A percentile compares a stretch with the other conserved stretches of the same genome.
These are phyloP conservation scores for Metschnikowia kunwiensis DNA, from an alignment of 805 yeast species.

Conservation along the genomic window DNA sequence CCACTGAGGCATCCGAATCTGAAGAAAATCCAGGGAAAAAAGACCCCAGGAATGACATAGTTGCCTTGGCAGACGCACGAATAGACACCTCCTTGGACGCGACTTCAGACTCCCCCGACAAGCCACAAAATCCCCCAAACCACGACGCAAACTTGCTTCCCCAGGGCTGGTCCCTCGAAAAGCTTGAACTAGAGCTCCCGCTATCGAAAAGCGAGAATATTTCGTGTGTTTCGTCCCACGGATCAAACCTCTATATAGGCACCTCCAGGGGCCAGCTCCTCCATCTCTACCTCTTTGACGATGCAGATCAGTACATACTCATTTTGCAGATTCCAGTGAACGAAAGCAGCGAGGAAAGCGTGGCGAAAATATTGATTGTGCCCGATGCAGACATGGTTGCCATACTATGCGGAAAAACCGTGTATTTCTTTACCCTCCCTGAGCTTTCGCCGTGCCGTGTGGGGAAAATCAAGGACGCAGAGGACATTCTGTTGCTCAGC, in stretches of 20 bases:
- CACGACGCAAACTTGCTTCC: slow-evolving; percentile 6
- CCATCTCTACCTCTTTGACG: slow-evolving; percentile 40
- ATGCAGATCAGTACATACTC: slow-evolving; percentile 33
- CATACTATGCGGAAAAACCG: slow-evolving; percentile 25
- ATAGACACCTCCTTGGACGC: not conserved
- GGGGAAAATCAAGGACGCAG: slow-evolving; percentile 36
- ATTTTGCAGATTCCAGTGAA: slow-evolving; percentile 24
- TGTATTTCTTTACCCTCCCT: slow-evolving; percentile 31
- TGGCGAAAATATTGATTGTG: slow-evolving; percentile 27
- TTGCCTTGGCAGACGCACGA: too few species aligned
- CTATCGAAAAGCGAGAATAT: slow-evolving; percentile 13
- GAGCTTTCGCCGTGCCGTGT: slow-evolving; percentile 37
- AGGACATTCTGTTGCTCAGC: slow-evolving; percentile 28
- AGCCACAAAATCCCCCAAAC: not conserved
- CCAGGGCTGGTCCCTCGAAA: slow-evolving; percentile 8
- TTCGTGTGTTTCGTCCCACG: slow-evolving; percentile 22
- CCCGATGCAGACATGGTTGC: slow-evolving; percentile 26
- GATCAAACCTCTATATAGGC: slow-evolving; percentile 37
- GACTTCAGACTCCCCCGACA: not conserved
- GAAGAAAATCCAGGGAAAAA: not conserved
- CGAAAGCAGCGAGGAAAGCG: slow-evolving; percentile 9
- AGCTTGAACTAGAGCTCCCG: slow-evolving; percentile 10
- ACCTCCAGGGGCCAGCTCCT: slow-evolving; percentile 35
- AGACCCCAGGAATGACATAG: too few species aligned
- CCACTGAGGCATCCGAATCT: too few species aligned